Evolutionary conservation across 768 basidiomycete species (phyloP).

Genomic region (Cytidiella melzeri): DNA sequence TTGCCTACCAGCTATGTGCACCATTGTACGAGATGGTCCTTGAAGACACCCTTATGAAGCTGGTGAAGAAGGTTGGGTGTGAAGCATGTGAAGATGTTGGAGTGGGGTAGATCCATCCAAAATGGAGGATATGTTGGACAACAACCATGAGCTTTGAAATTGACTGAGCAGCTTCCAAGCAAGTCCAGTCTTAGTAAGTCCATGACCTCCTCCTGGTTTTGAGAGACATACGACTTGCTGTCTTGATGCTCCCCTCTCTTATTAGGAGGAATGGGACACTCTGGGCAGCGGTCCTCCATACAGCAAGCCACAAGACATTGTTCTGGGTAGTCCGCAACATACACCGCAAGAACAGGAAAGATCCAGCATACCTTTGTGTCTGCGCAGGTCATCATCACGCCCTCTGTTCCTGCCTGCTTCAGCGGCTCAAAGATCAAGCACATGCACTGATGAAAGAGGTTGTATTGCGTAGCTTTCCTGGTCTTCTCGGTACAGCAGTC

Average conservation of each 20-base stretch:
- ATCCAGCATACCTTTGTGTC: conserved; percentile 12
- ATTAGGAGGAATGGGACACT: neutral
- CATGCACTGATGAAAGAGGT: conserved; percentile 19
- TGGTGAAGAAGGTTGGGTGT: conserved; percentile 39
- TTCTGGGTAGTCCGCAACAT: too few species aligned
- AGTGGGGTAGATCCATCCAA: conserved; percentile 32
- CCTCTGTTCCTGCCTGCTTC: conserved; percentile 6
- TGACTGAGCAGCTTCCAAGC: neutral
- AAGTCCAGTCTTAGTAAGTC: neutral
- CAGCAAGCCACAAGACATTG: too few species aligned
- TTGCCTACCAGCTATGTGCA: conserved; percentile 12
- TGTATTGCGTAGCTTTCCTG: neutral
- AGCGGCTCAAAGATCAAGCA: conserved; percentile 7
- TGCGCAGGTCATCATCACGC: too few species aligned
- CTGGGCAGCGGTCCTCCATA: too few species aligned
- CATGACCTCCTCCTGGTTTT: neutral
- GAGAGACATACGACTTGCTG: neutral
- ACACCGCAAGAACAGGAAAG: conserved; percentile 16
- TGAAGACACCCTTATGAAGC: conserved; percentile 41
- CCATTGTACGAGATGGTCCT: conserved; percentile 37
- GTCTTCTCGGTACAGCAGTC: conserved; percentile 6
- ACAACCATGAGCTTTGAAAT: conserved; percentile 2
- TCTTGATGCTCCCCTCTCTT: conserved; percentile 2
- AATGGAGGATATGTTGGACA: conserved; percentile 11
- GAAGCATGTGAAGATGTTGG: conserved; percentile 32